Conservation (phyloP, 306 rosid genomes). For the Prunus persica region Prunus_persica_NCBIv2 NC_034012.1:15593001-15593500, state of each 20-base stretch:
- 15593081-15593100: constrained; percentile 7
- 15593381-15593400: constrained; percentile 32
- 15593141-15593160: neutral
- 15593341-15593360: constrained; percentile 32
- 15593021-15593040: neutral
- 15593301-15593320: neutral
- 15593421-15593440: constrained; percentile 20
- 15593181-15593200: neutral
- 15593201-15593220: neutral
- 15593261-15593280: constrained; percentile 20
- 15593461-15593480: constrained; percentile 24
- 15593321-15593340: neutral
- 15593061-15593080: neutral
- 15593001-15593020: neutral
- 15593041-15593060: neutral
- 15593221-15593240: neutral
- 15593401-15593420: constrained; percentile 27
- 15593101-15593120: neutral
- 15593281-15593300: constrained; percentile 5
- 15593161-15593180: constrained; percentile 5
- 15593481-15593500: constrained; percentile 34
- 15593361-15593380: constrained; percentile 34
- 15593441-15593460: constrained; percentile 23
- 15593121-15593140: neutral
- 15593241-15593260: neutral